Base-by-base conservation (phyloP, 371 early-diverging fungal genomes). In the Mortierella sp. region DNA sequence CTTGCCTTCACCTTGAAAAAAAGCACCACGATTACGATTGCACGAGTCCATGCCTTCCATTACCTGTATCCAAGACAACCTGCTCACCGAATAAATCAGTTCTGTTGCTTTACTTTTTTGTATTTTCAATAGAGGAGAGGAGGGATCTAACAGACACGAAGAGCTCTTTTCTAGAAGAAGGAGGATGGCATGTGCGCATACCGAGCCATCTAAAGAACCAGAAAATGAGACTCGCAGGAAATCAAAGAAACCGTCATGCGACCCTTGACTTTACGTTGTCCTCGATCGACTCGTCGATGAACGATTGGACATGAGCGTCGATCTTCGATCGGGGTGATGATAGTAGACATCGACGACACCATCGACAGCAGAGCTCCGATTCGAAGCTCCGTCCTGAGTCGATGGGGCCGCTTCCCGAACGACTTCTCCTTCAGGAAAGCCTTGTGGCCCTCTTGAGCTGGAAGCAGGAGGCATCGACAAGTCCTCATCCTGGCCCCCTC, bases 271-370 rank as follows among this genome's bases (percentile, higher is more conserved):
- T 24, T 69, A 63, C 10, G 63, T 54, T 1, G 58, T 58, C 14
- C 63, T 50, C 3, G 42, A 16, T 42, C 42, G 19, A 60, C 42
- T 13, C 30, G 49, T 31, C n/a, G 57, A 9, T 13, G 12, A 19
- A 7, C 19, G 55, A 4, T 38, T 23, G 23, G 19, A 31, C 30
- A 14, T 9, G 51, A 3, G 23, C 43, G 24, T 7, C 39, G 68
- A 9, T 23, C 79, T 67, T 55, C 83, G 67, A 62, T 87, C 86
- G 13, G 88, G 86, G 43, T 87, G 88, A 61, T 87, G 88, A 61
- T 85, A 86, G 60, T 87, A 87, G 0, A 74, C 58, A 28, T 74
- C 69, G 4, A 57, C 51, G 5, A 74, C 34, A 12, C 74, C 74
- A 2, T 64, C 58, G 13, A 68, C 53, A 0, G 74, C 74, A 47